Base-by-base conservation (phyloP, 345 rosid genomes). In the Moricandia arvensis region DNA sequence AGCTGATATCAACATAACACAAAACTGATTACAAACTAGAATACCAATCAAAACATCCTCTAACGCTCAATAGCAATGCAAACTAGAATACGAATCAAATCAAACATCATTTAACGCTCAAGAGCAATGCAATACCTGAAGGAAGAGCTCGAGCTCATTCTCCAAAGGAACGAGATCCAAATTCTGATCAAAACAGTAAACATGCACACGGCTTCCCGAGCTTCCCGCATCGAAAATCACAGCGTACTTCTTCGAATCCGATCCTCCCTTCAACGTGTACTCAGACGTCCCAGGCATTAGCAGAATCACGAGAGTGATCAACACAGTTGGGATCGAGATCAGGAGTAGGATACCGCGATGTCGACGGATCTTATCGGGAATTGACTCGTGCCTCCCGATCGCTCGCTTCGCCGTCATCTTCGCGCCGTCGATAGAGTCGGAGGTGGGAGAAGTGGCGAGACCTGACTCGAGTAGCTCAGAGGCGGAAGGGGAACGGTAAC, bases 121-220 rank as follows among this genome's bases (percentile, higher is more conserved):
- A 29, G 3, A 4, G 15, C 49, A 43, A 12, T 13, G 53, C 54
- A 47, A 15, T 12, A 47, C 97, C 86, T 88, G 87, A 8, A 81
- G 54, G 69, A 92, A 95, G 68, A 95, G 92, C 93, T 95, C 99
- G 75, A 95, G 96, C 72, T 87, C 96, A 68, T 84, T 78, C 15
- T 88, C 99, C 35, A 95, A 86, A 17, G 95, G 96, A 68, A 95
- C 82, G 38, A 95, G 99, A 95, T 95, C 96, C 86, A 88, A 75
- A 75, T 92, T 89, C 49, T 72, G 87, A 82, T 95, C 97, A 26
- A 95, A 95, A 71, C 97, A 95, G 62, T 71, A 95, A 57, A 95
- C 99, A 69, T 95, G 99, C 29, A 95, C 99, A 17, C 99, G 86
- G 75, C 99, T 95, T 26, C 97, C 99, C 8, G 99, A 92, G 72